These are phyloP conservation scores for Plasmodium adleri DNA, from an alignment of 169 alveolate genomes.

Conservation along the genomic window DNA sequence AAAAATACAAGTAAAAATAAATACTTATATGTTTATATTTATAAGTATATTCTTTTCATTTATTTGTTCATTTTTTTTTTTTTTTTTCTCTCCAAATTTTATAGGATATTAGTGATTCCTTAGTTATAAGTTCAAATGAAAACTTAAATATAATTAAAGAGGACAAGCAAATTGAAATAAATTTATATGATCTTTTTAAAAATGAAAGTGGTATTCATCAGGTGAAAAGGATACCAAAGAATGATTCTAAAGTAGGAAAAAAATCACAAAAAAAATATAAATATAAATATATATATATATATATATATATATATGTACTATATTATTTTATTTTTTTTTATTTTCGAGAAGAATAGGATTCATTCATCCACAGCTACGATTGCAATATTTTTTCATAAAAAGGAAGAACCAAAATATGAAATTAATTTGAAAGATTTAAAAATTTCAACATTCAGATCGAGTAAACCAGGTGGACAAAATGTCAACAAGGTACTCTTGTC, in stretches of 20 bases:
- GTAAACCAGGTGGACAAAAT: constrained; percentile 88
- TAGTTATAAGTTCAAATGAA: constrained; percentile 19
- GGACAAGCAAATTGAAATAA: constrained; percentile 35
- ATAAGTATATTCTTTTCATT: background rate
- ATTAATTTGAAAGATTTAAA: constrained; percentile 81
- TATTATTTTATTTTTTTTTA: background rate
- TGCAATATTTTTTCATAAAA: constrained; percentile 80
- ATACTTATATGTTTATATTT: too few species aligned
- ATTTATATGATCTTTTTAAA: constrained; percentile 81
- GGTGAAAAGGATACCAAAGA: constrained; percentile 84
- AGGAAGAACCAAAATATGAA: constrained; percentile 34
- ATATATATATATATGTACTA: background rate
- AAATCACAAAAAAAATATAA: background rate
- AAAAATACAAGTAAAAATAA: constrained; percentile 29
- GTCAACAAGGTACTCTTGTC: constrained; percentile 83
- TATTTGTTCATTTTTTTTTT: background rate
- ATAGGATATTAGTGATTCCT: constrained; percentile 38
- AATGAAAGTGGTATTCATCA: constrained; percentile 86
- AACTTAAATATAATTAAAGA: constrained; percentile 36
- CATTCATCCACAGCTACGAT: constrained; percentile 89
- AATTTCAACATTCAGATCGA: constrained; percentile 85
- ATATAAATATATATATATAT: background rate
- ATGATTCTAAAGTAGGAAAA: constrained; percentile 79
- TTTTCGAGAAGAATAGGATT: constrained; percentile 78
- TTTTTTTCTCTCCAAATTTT: background rate